phyloP scores from a whole-genome alignment of 352 stramenopile genomes.

The Phytophthora fragariae region DNA sequence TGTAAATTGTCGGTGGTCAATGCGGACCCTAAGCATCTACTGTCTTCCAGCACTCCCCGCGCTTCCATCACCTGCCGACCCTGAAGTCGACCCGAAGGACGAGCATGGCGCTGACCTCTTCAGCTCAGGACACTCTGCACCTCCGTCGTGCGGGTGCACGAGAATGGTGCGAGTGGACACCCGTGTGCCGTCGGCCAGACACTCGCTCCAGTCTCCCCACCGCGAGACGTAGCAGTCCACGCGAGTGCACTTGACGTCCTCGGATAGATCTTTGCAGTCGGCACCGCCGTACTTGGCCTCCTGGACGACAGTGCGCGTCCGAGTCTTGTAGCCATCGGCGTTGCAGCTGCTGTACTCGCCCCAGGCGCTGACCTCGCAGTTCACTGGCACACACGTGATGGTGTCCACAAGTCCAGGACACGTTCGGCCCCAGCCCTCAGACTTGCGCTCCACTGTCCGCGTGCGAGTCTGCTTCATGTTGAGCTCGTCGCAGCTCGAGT shows the following conservation, averaged over 20 bases:
- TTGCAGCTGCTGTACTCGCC: constrained; percentile 35
- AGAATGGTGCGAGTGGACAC: constrained; percentile 47
- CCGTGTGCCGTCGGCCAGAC: constrained; percentile 33
- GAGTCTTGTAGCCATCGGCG: constrained; percentile 37
- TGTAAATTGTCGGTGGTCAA: not conserved
- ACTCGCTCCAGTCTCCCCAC: constrained; percentile 41
- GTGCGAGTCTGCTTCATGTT: constrained; percentile 41
- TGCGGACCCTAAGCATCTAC: not conserved
- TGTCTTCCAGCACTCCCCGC: not conserved
- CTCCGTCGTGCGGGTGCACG: constrained; percentile 45
- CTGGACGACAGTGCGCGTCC: constrained; percentile 28
- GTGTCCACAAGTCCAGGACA: constrained; percentile 39
- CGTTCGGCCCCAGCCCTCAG: constrained; percentile 24
- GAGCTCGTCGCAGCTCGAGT: constrained; percentile 29
- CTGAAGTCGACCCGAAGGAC: constrained; percentile 16
- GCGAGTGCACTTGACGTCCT: constrained; percentile 35
- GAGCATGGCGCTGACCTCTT: constrained; percentile 17
- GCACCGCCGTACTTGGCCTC: constrained; percentile 35
- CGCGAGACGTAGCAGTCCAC: constrained; percentile 46
- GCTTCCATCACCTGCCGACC: constrained; percentile 4
- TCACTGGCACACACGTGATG: constrained; percentile 28
- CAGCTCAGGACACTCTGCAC: constrained; percentile 48
- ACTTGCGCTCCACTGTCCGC: constrained; percentile 26
- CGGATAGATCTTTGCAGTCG: constrained; percentile 24
- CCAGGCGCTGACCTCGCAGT: constrained; percentile 41